phyloP scores from a whole-genome alignment of 495 filamentous ascomycete species.

The Penicillium chermesinum region DNA sequence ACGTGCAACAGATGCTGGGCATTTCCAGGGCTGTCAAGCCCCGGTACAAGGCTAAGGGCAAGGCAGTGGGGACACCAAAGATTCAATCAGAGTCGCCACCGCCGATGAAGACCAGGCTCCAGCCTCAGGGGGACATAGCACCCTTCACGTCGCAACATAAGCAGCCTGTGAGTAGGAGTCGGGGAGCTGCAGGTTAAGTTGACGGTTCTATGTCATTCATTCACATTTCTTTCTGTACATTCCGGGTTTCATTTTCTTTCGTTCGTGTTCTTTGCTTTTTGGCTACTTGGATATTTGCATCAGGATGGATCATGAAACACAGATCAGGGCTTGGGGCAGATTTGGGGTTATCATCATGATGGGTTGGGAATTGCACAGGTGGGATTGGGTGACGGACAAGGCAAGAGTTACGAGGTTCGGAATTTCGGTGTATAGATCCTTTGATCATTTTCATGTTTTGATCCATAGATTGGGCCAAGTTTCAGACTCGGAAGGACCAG shows the following conservation, averaged over 20 bases:
- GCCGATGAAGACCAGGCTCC: too few relatives aligned
- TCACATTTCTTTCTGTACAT: neutral
- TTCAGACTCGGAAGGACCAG: too few relatives aligned
- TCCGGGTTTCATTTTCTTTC: neutral
- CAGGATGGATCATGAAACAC: too few relatives aligned
- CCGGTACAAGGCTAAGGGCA: slow-evolving; percentile 18
- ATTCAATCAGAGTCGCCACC: too few relatives aligned
- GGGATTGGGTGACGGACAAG: too few relatives aligned
- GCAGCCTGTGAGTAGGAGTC: neutral
- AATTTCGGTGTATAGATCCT: neutral
- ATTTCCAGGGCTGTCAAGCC: neutral
- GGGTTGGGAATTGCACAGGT: too few relatives aligned
- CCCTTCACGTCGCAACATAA: neutral
- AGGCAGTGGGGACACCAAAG: slow-evolving; percentile 2
- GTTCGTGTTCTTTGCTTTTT: too few relatives aligned
- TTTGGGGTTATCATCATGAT: neutral
- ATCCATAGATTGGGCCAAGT: too few relatives aligned
- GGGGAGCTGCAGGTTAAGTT: neutral
- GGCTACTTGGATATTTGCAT: too few relatives aligned
- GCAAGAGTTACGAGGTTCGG: too few relatives aligned
- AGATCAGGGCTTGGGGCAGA: too few relatives aligned
- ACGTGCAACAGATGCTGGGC: slow-evolving; percentile 12
- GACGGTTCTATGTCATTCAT: neutral
- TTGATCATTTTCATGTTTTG: too few relatives aligned
- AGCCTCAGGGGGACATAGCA: neutral